Base-by-base conservation (phyloP, 306 rosid genomes). In the Carpinus viminea region DNA sequence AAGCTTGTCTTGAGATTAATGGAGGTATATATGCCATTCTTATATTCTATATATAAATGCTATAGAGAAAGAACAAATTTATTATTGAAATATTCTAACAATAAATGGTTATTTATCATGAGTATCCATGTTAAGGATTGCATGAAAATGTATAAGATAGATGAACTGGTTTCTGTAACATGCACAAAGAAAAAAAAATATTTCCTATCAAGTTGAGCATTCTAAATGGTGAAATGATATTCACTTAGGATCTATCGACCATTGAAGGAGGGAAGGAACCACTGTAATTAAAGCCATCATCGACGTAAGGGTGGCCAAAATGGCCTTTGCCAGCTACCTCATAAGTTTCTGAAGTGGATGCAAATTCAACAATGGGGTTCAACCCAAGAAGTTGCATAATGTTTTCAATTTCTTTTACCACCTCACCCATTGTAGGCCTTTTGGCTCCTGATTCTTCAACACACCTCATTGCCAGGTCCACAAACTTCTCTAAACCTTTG, bases 341-440 rank as follows among this genome's bases (percentile, higher is more conserved):
- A 38, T 70, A 77, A 74, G 73, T 83, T 64, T 73, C 48, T 10
- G 89, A 80, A 47, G 52, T 65, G 53, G 71, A 16, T 16, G 65
- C 53, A 16, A 73, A 82, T 13, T 53, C 74, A 8, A 77, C 76
- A 73, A 2, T 59, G 2, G 76, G 64, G 69, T 80, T 86, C 74
- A 72, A 38, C 51, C 76, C 79, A 48, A 80, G 77, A 16, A 80
- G 75, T 65, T 85, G 77, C 79, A 81, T 56, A 16, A 87, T 78
- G 21, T 60, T 68, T 74, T 85, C 91, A 16, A 87, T 74, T 80
- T 53, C 88, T 69, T 85, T 87, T 72, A 78, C 91, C 43, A 85
- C 89, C 55, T 69, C 80, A 7, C 83, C 79, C 89, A 85, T 85
- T 16, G 60, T 77, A 34, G 90, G 88, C 74, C 90, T 80, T 24